These are phyloP conservation scores for Leucocoprinus sp. DNA, from an alignment of 768 basidiomycete genomes.

Conservation along the genomic window DNA sequence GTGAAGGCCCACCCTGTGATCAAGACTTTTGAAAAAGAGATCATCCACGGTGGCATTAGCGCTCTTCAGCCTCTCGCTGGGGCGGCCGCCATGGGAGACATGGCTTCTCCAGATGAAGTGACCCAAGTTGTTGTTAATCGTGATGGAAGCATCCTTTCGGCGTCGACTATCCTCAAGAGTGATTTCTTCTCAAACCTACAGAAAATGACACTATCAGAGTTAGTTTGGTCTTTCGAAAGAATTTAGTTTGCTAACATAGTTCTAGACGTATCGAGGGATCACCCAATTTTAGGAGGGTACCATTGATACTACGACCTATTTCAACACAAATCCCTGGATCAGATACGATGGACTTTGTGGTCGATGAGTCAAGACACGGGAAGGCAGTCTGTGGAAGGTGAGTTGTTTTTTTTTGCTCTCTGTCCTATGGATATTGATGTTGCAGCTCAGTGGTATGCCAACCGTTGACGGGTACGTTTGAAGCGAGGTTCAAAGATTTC, in stretches of 20 bases:
- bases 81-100: conserved; percentile 53
- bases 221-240: not conserved
- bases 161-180: conserved; percentile 90
- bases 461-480: conserved; percentile 69
- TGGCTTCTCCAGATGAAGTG: conserved; percentile 88
- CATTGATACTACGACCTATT: conserved; percentile 45
- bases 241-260: not conserved
- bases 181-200: conserved; percentile 92
- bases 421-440: not conserved
- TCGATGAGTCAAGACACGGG: conserved; percentile 28
- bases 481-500: not conserved
- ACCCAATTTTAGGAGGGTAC: conserved; percentile 85
- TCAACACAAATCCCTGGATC: conserved; percentile 20
- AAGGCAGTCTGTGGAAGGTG: conserved; percentile 78
- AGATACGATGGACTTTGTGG: conserved; percentile 28
- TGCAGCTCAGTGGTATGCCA: conserved; percentile 78
- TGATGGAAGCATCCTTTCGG: conserved; percentile 78
- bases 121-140: conserved; percentile 78
- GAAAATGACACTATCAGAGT: conserved; percentile 96
- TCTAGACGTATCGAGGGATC: conserved; percentile 79
- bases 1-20: conserved; percentile 87
- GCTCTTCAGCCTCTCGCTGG: conserved; percentile 79
- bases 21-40: conserved; percentile 90
- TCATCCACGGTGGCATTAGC: conserved; percentile 67
- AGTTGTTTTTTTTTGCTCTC: not conserved